phyloP scores from a whole-genome alignment of 768 basidiomycete species.

The Pholiota molesta region DNA sequence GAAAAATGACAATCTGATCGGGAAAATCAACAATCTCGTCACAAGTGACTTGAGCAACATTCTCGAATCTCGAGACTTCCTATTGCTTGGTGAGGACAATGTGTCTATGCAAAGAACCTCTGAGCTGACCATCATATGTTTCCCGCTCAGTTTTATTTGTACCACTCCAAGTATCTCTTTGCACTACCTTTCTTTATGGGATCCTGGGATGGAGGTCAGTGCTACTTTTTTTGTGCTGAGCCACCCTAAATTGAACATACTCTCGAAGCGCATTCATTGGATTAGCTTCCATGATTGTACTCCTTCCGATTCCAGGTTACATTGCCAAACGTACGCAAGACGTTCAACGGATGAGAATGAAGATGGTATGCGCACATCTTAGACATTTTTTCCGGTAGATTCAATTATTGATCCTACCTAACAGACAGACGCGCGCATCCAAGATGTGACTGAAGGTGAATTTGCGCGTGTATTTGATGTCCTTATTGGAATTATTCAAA shows the following conservation, averaged over 20 bases:
- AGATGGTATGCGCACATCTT: conserved; percentile 31
- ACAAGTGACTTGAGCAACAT: conserved; percentile 60
- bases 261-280: conserved; percentile 56
- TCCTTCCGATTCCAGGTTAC: conserved; percentile 61
- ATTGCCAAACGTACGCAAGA: conserved; percentile 50
- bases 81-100: conserved; percentile 25
- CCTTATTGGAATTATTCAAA: background rate
- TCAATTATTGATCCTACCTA: background rate
- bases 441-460: conserved; percentile 61
- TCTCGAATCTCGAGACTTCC: conserved; percentile 36
- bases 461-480: background rate
- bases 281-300: conserved; percentile 50
- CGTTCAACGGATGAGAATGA: conserved; percentile 53
- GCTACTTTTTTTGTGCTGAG: conserved; percentile 1
- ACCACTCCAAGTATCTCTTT: conserved; percentile 43
- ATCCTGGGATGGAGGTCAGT: conserved; percentile 49
- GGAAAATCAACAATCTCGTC: conserved; percentile 78
- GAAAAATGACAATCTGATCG: conserved; percentile 54
- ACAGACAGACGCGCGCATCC: conserved; percentile 57
- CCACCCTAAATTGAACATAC: background rate
- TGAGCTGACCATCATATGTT: background rate
- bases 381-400: background rate
- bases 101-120: background rate
- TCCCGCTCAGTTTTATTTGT: conserved; percentile 34
- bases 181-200: conserved; percentile 45